Evolutionary conservation across 495 filamentous ascomycete species (phyloP), one percentile per base, ranked within the genome.

Genomic region (Talaromyces ruber): DNA sequence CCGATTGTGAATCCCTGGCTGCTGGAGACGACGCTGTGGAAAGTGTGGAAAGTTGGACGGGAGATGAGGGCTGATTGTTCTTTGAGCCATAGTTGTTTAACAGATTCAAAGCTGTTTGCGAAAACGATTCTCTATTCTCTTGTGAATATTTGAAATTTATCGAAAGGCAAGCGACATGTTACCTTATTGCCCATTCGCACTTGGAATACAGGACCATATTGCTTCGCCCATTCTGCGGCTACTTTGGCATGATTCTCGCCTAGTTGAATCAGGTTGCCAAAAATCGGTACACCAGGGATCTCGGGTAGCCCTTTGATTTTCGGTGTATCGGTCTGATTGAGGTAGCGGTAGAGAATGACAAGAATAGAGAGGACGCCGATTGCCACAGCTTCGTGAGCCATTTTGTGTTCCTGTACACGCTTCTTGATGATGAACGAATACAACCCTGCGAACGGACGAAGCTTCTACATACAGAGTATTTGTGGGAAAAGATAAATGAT

Each of bases 1-100:
- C 88, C 88, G 63, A 91, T 88, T 0, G 86, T 89, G 68, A 87
- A 89, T 7, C 86, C 86, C 72, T 88, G 85, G 16, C 83, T 86
- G 63, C 76, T 82, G 45, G 85, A 88, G 6, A 89, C 85, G 6
- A 89, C 86, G 34, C 77, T 85, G 66, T 90, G 87, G 76, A 89
- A 89, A 1, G 87, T 89, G 67, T 89, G 85, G 59, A 88, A 83
- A 0, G 77, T 88, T 0, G 87, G 87, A 6, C 87, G 80, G 3
- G 86, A 88, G 65, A 88, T 87, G 28, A 89, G 76, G n/a, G 85
- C 82, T 0, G 84, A 85, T 66, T 87, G 84, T 62, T 90, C 86
- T 50, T 83, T 87, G 64, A 89, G 86, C 85, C 87, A 90, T 5
- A 90, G 72, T 55, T 88, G 80, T 28, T 81, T 79, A 24, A 89